Base-by-base conservation (phyloP, 192 early-diverging fungal genomes). In the Coemansia sp. region DNA sequence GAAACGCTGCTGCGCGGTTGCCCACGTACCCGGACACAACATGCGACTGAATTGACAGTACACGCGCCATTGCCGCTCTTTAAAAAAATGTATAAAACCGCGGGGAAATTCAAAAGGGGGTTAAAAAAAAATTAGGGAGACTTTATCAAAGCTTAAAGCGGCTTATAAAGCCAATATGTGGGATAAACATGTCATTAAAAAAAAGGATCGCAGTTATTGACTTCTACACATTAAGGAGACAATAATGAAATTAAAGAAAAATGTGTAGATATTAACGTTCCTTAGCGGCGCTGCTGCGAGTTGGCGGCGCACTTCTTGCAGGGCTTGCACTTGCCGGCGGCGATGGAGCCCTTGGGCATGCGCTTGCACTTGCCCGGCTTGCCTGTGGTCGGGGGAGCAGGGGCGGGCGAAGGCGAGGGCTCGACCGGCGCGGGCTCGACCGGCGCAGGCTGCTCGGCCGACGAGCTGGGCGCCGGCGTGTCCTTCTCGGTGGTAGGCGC, bases 1-100 rank as follows among this genome's bases (percentile, higher is more conserved):
- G 93, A 59, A 97, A 94, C 6, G 90, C 90, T 0, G 93, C 90
- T 8, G 92, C 88, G 58, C 92, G 90, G 83, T 97, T 95, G 16
- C 92, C 83, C 0, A 87, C 82, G 40, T 82, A 81, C 49, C 85
- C 83, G 23, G 82, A 80, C 1, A 85, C 84, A 40, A 89, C 85
- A 57, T 89, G 87, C 9, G 80, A 85, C 49, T 81, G 80, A 41
- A 83, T 73, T 0, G 76, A 76, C 14, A 81, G 72, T 11, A 83
- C 62, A 12, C 71, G 60, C 11, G 69, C 44, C 51, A 28, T 53
- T 7, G 69, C 44, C 51, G 17, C 40, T 7, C 9, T 26, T 26
- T 26, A 26, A 45, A 54, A 10, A 15, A n/a, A 46, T 48, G 18
- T 17, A 47, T 40, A 47, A 23, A 60, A 42, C n/a, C n/a, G n/a